Evolutionary conservation across 1,284 basidiomycete species (phyloP), one percentile per base, ranked within the genome.

Genomic region (Xanthoconium separans): DNA sequence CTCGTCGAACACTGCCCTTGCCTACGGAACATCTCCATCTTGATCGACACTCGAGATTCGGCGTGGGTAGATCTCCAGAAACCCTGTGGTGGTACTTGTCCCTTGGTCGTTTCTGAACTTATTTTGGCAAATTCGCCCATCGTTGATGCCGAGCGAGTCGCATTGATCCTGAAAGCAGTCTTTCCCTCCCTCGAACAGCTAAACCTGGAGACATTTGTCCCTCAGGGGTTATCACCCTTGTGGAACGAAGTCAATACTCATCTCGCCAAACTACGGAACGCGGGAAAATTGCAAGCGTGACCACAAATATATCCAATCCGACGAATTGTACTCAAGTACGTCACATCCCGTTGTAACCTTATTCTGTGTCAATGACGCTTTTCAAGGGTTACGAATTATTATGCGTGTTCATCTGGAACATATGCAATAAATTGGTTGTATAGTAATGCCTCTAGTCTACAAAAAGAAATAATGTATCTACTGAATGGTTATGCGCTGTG

Each of bases 401-500:
- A 13, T 30, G 12, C 7, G 27, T 27, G 27, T 27, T 29, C 24
- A 6, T 16, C 18, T 15, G 3, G 27, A 27, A 27, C 27, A 27
- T 5, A 6, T 30, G 6, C 20, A 15, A 10, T 44, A 47, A 10
- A 31, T 48, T 15, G 6, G 15, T 22, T 20, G 33, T 12, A 36
- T n/a, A 9, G 18, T 18, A 34, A 40, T 15, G 33, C 4, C 27
- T 27, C 27, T 27, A 7, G 27, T 27, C 27, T 27, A 7, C 3
- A 20, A 7, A 9, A 27, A 18, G 20, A 15, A 40, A 40, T 4
- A 13, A 16, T 5, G 24, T 20, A 27, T 27, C 27, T 31, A 60
- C 37, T 50, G 50, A 36, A 58, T 50, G 11, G 22, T 0, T 15
- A 59, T 39, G 8, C 49, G 57, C 15, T 37, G 43, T 8, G 40